Percentiles rank a stretch among this genome's conserved stretches.
Evolutionary conservation across 768 basidiomycete species (phyloP).

Genomic region (Calocybe gangraenosa): DNA sequence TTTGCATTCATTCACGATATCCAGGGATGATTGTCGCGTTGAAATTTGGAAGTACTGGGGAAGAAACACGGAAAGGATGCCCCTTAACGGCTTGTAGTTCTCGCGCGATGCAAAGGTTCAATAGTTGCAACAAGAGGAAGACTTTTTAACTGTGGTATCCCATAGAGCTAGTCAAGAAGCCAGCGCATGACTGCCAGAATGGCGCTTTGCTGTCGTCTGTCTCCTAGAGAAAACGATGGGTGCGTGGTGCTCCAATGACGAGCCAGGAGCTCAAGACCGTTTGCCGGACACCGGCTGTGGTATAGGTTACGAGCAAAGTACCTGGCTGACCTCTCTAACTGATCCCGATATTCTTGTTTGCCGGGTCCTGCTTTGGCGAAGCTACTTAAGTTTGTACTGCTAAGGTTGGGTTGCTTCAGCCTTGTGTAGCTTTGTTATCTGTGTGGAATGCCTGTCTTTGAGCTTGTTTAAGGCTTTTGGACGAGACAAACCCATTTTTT

Average conservation of each 20-base stretch:
- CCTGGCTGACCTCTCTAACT: neutral
- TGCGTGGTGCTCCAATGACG: neutral
- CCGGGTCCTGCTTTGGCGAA: neutral
- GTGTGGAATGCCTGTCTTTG: too few relatives aligned
- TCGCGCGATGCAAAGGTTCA: neutral
- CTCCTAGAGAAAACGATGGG: constrained; percentile 6
- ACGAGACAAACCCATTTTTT: too few relatives aligned
- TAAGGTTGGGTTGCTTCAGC: too few relatives aligned
- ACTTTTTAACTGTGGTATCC: neutral
- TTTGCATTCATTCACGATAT: constrained; percentile 5
- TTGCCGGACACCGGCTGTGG: constrained; percentile 2
- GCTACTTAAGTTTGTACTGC: constrained; percentile 5
- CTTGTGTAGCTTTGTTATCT: too few relatives aligned
- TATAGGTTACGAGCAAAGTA: constrained; percentile 1
- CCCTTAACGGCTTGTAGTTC: neutral
- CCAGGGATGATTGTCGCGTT: neutral
- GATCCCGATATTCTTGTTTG: constrained; percentile 1
- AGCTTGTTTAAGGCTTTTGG: too few relatives aligned
- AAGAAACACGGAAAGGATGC: neutral
- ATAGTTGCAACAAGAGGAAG: neutral
- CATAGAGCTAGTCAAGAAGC: constrained; percentile 2
- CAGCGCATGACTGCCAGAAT: constrained; percentile 1
- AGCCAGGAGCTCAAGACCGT: constrained; percentile 7
- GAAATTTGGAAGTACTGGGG: neutral
- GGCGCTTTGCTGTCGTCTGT: constrained; percentile 2